These are phyloP conservation scores for Areca catechu DNA, from an alignment of 176 grass and related monocot genomes.

Conservation along the genomic window DNA sequence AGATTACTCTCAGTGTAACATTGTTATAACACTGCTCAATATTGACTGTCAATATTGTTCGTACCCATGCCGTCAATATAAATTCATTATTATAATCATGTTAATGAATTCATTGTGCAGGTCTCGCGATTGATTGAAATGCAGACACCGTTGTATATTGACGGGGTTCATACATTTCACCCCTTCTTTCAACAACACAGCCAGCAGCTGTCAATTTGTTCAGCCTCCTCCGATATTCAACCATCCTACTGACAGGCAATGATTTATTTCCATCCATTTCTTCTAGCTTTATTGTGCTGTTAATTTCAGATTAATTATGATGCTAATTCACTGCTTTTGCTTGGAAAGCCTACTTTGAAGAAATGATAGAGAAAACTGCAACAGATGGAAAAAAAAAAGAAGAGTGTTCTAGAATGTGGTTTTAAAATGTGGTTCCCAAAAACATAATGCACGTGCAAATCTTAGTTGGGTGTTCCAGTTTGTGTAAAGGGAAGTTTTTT, in stretches of 20 bases:
- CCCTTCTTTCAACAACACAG: slow-evolving; percentile 22
- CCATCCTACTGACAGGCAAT: slow-evolving; percentile 21
- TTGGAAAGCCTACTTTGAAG: too few species aligned
- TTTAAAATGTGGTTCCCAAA: too few species aligned
- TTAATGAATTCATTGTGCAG: slow-evolving; percentile 22
- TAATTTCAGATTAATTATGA: too few species aligned
- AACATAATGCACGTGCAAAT: too few species aligned
- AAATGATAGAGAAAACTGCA: too few species aligned
- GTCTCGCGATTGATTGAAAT: slow-evolving; percentile 83
- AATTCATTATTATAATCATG: background rate
- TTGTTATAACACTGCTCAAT: background rate
- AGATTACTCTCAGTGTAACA: too few species aligned
- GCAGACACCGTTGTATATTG: slow-evolving; percentile 63
- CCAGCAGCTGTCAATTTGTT: background rate
- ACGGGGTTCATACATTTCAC: slow-evolving; percentile 36
- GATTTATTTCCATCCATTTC: background rate
- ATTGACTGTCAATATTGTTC: background rate
- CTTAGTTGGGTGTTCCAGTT: too few species aligned
- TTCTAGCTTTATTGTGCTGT: too few species aligned
- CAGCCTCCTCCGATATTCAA: slow-evolving; percentile 3
- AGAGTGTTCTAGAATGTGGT: too few species aligned
- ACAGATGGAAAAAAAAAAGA: too few species aligned
- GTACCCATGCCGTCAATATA: background rate
- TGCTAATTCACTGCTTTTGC: too few species aligned
- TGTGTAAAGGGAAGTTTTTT: too few species aligned